A percentile compares a stretch with the other conserved stretches of the same genome.
phyloP scores from a whole-genome alignment of 768 basidiomycete genomes.

The Amyloporia xantha region DNA sequence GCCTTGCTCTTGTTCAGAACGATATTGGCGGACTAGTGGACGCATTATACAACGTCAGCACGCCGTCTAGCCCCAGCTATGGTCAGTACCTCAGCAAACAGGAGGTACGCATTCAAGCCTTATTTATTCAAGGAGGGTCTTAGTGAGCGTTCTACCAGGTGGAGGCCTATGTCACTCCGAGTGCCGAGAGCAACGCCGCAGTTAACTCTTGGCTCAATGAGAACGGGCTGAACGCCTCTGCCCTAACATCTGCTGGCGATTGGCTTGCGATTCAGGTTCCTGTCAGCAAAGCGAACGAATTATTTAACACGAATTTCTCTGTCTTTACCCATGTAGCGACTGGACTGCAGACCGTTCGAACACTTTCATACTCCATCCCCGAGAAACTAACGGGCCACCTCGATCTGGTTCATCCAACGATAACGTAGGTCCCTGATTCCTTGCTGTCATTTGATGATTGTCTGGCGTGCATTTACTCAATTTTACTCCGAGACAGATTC shows the following conservation, averaged over 20 bases:
- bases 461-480: neutral
- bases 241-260: conserved; percentile 24
- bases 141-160: conserved; percentile 12
- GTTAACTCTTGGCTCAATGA: conserved; percentile 23
- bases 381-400: conserved; percentile 23
- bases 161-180: conserved; percentile 19
- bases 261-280: conserved; percentile 27
- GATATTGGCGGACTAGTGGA: conserved; percentile 29
- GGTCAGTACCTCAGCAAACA: conserved; percentile 32
- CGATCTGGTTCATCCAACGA: conserved; percentile 26
- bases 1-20: conserved; percentile 28
- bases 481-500: neutral
- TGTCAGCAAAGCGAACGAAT: conserved; percentile 27
- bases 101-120: conserved; percentile 25
- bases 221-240: conserved; percentile 19
- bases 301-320: conserved; percentile 29
- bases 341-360: conserved; percentile 25
- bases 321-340: conserved; percentile 26
- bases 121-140: neutral
- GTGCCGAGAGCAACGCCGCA: conserved; percentile 18
- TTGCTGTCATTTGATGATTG: neutral
- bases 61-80: conserved; percentile 31
- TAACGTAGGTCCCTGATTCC: conserved; percentile 16
- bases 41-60: conserved; percentile 30
- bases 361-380: conserved; percentile 33